These are phyloP conservation scores for Lachnellula cervina DNA, from an alignment of 2,329 filamentous ascomycete species.

Conservation along the genomic window DNA sequence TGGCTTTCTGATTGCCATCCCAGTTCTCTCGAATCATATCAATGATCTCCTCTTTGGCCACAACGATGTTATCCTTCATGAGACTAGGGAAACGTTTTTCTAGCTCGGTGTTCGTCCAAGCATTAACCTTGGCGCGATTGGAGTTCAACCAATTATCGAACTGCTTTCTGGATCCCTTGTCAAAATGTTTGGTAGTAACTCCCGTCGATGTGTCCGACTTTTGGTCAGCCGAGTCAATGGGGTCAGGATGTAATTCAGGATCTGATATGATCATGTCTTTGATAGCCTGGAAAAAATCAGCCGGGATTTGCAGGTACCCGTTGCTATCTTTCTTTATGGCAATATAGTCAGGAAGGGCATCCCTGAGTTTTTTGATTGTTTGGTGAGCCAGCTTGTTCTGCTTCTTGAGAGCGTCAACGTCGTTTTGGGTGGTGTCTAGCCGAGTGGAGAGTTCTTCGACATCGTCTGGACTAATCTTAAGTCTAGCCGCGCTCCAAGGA, in stretches of 20 bases:
- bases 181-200: slow-evolving; percentile 4
- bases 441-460: slow-evolving; percentile 20
- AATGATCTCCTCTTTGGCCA: slow-evolving; percentile 55
- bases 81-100: slow-evolving; percentile 18
- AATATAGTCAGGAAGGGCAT: slow-evolving; percentile 51
- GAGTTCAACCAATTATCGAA: slow-evolving; percentile 15
- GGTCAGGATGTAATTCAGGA: slow-evolving; percentile 5
- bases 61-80: slow-evolving; percentile 17
- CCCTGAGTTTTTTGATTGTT: slow-evolving; percentile 35
- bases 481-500: slow-evolving; percentile 13
- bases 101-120: slow-evolving; percentile 14
- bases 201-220: background rate
- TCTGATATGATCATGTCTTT: slow-evolving; percentile 48
- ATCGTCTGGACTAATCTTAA: slow-evolving; percentile 14
- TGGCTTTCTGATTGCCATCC: slow-evolving; percentile 33
- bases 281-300: slow-evolving; percentile 63
- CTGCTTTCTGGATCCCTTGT: slow-evolving; percentile 6
- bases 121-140: slow-evolving; percentile 13
- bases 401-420: slow-evolving; percentile 17
- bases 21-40: slow-evolving; percentile 86
- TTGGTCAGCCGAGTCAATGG: slow-evolving; percentile 17
- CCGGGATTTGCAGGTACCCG: slow-evolving; percentile 50
- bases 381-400: slow-evolving; percentile 29
- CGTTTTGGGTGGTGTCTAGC: slow-evolving; percentile 19
- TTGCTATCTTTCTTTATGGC: slow-evolving; percentile 48